These are phyloP conservation scores for Tephrocybe sp. DNA, from an alignment of 768 basidiomycete species.

Conservation along the genomic window DNA sequence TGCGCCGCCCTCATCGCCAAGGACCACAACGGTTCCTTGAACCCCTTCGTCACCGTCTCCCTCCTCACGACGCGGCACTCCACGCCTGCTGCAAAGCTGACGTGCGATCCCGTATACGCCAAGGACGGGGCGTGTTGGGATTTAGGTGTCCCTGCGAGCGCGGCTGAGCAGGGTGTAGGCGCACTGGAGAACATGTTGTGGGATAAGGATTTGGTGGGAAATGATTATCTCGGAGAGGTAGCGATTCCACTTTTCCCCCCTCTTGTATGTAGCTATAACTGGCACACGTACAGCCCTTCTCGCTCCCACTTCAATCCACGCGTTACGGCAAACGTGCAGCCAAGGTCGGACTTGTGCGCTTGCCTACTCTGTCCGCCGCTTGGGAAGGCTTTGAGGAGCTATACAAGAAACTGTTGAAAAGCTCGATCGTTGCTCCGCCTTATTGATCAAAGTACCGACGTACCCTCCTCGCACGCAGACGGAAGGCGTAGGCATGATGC, in stretches of 20 bases:
- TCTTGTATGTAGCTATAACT: neutral
- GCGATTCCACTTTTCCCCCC: constrained; percentile 66
- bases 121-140: constrained; percentile 81
- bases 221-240: constrained; percentile 93
- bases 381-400: too few relatives aligned
- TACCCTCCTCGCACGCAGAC: too few relatives aligned
- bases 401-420: too few relatives aligned
- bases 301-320: too few relatives aligned
- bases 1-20: constrained; percentile 65
- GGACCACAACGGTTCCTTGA: constrained; percentile 66
- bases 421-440: too few relatives aligned
- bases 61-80: constrained; percentile 57
- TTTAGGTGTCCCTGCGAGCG: constrained; percentile 68
- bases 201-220: constrained; percentile 89
- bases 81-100: constrained; percentile 77
- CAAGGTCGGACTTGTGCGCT: too few relatives aligned
- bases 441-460: too few relatives aligned
- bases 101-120: constrained; percentile 64
- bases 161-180: constrained; percentile 5
- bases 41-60: constrained; percentile 69
- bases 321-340: too few relatives aligned
- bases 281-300: too few relatives aligned
- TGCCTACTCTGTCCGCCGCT: too few relatives aligned
- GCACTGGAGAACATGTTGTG: constrained; percentile 86
- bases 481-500: too few relatives aligned